Evolutionary conservation across 306 rosid genomes (phyloP), one percentile per base, ranked within the genome.

Genomic region (Vigna nakashimae): DNA sequence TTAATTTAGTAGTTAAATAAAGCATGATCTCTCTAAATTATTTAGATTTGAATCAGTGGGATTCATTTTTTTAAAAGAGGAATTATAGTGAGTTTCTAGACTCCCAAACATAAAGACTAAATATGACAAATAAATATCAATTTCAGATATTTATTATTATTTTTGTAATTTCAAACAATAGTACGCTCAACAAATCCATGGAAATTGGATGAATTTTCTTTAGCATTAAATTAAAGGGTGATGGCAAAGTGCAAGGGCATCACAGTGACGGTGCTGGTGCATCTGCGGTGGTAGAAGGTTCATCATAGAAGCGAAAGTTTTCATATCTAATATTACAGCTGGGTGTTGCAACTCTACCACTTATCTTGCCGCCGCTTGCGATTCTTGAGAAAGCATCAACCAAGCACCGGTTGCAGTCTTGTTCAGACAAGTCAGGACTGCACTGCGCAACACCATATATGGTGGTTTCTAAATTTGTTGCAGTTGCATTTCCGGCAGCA

Each of bases 381-480:
- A 84, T 50, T 1, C n/a, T 3, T 1, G 2, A 1, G 48, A 74
- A 2, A 4, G 84, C 76, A 0, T 1, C 3, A 8, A 0, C 38
- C 42, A 83, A 65, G 74, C 91, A 87, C 1, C 9, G 2, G 1
- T 3, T 17, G 64, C 91, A 87, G 0, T 82, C 63, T 32, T 0
- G 5, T 8, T 2, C 1, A 1, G 70, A 43, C 38, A 87, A 60
- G 53, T 87, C 84, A 10, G 84, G 89, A 0, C 62, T 45, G 78
- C 91, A 85, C 82, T 87, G 89, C 11, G 24, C 78, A 16, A 46
- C 32, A 38, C 62, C 84, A 36, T 64, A 85, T 17, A 77, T 14
- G 1, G 43, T 14, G 1, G 43, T 51, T 65, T 58, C 11, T 43
- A 24, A 11, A 30, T 49, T 59, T 0, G 65, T 24, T 1, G 12